Conservation (phyloP, 306 rosid species). For the Corylus avellana region DNA sequence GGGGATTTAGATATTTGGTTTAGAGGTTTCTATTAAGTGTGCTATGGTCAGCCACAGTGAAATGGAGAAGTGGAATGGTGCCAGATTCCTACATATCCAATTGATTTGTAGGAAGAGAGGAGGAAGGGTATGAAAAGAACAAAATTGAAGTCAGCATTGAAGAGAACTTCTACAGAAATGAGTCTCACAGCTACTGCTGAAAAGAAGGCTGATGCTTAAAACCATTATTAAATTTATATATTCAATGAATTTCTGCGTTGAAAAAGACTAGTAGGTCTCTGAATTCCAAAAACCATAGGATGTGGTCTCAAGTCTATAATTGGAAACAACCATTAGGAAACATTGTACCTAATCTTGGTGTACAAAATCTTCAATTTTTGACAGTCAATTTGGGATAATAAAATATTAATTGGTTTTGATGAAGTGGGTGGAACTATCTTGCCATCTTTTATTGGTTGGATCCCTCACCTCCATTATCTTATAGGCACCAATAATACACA, state of each 20-base stretch:
- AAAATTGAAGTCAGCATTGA: background rate
- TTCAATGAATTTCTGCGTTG: background rate
- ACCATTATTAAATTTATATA: background rate
- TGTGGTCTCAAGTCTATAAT: background rate
- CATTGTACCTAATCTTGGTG: background rate
- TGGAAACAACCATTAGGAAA: background rate
- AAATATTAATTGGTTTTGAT: background rate
- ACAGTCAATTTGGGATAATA: background rate
- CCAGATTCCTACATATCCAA: too few relatives aligned
- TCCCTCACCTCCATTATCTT: slow-evolving; percentile 2
- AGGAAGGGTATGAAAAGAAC: background rate
- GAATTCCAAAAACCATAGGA: background rate
- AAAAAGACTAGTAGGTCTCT: background rate
- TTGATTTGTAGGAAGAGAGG: too few relatives aligned
- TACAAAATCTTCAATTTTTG: background rate
- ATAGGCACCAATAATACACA: background rate
- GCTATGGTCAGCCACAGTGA: slow-evolving; percentile 3
- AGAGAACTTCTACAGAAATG: background rate
- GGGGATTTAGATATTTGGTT: background rate
- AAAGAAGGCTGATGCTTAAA: background rate
- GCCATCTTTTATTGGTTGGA: background rate
- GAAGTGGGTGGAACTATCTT: background rate
- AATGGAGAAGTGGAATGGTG: slow-evolving; percentile 6
- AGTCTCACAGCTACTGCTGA: background rate
- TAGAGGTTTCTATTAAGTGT: background rate